phyloP scores from a whole-genome alignment of 768 basidiomycete genomes.

The Cyclocybe cylindracea region DNA sequence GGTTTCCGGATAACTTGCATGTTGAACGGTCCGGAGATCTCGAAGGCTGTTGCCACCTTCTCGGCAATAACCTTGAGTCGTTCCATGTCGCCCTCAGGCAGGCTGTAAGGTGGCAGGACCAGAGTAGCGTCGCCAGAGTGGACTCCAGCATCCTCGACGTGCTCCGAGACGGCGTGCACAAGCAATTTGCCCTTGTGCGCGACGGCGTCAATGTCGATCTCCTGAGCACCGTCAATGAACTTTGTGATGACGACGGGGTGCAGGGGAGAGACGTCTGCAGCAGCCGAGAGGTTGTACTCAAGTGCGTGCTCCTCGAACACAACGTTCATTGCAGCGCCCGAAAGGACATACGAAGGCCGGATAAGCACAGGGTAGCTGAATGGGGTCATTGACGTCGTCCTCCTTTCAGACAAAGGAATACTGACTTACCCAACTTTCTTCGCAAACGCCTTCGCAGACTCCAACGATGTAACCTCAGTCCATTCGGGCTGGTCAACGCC shows the following conservation, averaged over 20 bases:
- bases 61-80: conserved; percentile 92
- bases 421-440: conserved; percentile 68
- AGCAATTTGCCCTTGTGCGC: conserved; percentile 90
- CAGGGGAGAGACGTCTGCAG: conserved; percentile 92
- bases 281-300: conserved; percentile 94
- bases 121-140: conserved; percentile 99
- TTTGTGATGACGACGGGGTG: conserved; percentile 99
- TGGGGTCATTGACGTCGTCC: conserved; percentile 6
- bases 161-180: conserved; percentile 95
- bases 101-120: conserved; percentile 91
- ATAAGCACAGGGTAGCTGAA: conserved; percentile 93
- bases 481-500: conserved; percentile 98
- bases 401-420: neutral
- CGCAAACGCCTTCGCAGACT: conserved; percentile 91
- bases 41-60: conserved; percentile 92
- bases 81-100: conserved; percentile 71
- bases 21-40: conserved; percentile 98
- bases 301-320: conserved; percentile 89
- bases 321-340: conserved; percentile 99
- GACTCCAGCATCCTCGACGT: conserved; percentile 98
- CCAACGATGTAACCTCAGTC: conserved; percentile 86
- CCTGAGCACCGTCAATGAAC: conserved; percentile 97
- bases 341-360: conserved; percentile 97
- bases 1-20: conserved; percentile 97
- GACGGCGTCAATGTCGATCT: conserved; percentile 97